Evolutionary conservation across 2,329 filamentous ascomycete genomes (phyloP).

Genomic region (Fusarium abutilonis): DNA sequence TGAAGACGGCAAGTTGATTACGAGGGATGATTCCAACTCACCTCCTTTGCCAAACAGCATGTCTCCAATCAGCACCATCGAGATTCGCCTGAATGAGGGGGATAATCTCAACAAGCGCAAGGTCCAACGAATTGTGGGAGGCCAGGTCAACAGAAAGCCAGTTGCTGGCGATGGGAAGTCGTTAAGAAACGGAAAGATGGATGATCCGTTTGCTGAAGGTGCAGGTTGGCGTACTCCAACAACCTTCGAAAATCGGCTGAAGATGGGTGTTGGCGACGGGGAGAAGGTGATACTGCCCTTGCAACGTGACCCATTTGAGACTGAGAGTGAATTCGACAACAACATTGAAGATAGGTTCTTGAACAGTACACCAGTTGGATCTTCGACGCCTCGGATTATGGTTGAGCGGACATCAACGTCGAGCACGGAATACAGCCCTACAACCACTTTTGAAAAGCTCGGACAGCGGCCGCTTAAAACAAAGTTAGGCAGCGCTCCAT

Average conservation of each 20-base stretch:
- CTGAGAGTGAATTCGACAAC: conserved; percentile 52
- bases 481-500: background rate
- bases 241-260: conserved; percentile 41
- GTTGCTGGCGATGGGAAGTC: conserved; percentile 45
- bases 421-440: conserved; percentile 28
- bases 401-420: conserved; percentile 31
- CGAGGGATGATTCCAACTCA: conserved; percentile 13
- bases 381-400: conserved; percentile 52
- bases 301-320: conserved; percentile 47
- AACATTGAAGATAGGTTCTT: conserved; percentile 54
- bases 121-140: conserved; percentile 48
- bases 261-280: conserved; percentile 11
- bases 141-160: conserved; percentile 45
- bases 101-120: conserved; percentile 50
- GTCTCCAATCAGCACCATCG: conserved; percentile 46
- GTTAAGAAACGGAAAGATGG: conserved; percentile 41
- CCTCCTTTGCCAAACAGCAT: conserved; percentile 16
- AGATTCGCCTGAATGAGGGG: conserved; percentile 51
- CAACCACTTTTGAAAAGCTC: conserved; percentile 8
- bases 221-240: conserved; percentile 33
- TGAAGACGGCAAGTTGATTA: background rate
- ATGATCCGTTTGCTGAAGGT: conserved; percentile 47
- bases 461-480: conserved; percentile 8
- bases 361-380: conserved; percentile 49
- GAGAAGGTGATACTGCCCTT: conserved; percentile 5